Conservation (phyloP, 1,284 basidiomycete genomes). For the Coniferiporia weirii region DNA sequence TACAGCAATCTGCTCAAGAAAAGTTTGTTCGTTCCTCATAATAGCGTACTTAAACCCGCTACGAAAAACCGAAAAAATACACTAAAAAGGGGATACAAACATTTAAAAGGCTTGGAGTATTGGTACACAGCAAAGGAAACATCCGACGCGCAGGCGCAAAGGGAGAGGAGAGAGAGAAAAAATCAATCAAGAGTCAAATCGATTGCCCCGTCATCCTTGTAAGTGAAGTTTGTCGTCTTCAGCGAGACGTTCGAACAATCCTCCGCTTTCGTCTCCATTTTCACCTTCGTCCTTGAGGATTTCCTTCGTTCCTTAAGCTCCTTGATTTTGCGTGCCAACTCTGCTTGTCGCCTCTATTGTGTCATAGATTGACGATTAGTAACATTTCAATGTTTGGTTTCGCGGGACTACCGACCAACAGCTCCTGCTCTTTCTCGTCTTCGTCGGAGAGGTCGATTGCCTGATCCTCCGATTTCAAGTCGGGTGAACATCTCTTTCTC, state of each 20-base stretch:
- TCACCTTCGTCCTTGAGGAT: neutral
- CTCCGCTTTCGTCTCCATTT: neutral
- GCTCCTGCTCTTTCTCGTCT: neutral
- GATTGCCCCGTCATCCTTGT: neutral
- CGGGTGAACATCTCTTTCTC: neutral
- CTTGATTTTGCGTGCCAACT: neutral
- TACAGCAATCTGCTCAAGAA: too few relatives aligned
- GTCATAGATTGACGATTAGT: too few relatives aligned
- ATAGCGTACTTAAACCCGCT: too few relatives aligned
- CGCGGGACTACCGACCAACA: neutral
- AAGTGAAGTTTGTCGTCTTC: neutral
- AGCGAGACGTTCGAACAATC: too few relatives aligned
- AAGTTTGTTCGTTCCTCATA: too few relatives aligned
- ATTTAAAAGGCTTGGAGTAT: too few relatives aligned
- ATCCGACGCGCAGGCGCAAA: too few relatives aligned
- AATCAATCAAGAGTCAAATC: neutral
- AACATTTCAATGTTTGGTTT: too few relatives aligned
- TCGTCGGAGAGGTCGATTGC: neutral
- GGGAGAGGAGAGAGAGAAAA: neutral
- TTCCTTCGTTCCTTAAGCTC: neutral
- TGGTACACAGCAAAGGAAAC: too few relatives aligned
- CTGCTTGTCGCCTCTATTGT: neutral
- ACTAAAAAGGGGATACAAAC: too few relatives aligned
- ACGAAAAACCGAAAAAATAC: too few relatives aligned
- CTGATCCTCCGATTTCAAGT: neutral